These are phyloP conservation scores for Panellus pusillus DNA, from an alignment of 768 basidiomycete species.

Conservation along the genomic window DNA sequence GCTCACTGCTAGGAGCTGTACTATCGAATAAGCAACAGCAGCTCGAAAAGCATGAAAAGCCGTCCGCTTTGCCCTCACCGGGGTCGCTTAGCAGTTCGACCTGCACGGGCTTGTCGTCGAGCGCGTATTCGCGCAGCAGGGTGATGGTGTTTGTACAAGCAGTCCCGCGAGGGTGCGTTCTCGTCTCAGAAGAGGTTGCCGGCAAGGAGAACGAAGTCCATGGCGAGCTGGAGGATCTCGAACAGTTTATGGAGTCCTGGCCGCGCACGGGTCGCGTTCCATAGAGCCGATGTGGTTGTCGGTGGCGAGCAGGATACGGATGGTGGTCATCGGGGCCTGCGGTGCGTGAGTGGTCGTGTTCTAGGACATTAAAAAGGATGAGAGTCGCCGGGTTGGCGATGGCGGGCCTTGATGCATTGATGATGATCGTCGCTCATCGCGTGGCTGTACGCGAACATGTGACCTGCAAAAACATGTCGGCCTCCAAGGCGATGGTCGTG, in stretches of 20 bases:
- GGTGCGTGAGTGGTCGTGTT: neutral
- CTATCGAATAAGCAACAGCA: neutral
- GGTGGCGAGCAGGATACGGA: slow-evolving; percentile 83
- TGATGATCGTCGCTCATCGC: slow-evolving; percentile 20
- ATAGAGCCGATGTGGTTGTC: slow-evolving; percentile 96
- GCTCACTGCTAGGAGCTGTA: slow-evolving; percentile 93
- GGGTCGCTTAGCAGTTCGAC: slow-evolving; percentile 93
- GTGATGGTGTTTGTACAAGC: slow-evolving; percentile 88
- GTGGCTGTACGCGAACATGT: no score
- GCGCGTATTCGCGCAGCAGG: slow-evolving; percentile 84
- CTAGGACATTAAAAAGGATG: neutral
- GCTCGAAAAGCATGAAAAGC: slow-evolving; percentile 61
- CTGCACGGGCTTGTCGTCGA: slow-evolving; percentile 87
- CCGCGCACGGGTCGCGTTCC: slow-evolving; percentile 91
- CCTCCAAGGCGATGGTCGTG: no score
- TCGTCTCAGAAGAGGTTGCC: slow-evolving; percentile 99
- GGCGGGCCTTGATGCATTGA: slow-evolving; percentile 2
- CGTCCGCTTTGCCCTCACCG: slow-evolving; percentile 81
- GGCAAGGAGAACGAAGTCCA: slow-evolving; percentile 91
- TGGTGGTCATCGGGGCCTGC: slow-evolving; percentile 65
- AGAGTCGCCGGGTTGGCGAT: slow-evolving; percentile 38
- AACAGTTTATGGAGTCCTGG: slow-evolving; percentile 93
- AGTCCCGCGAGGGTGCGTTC: slow-evolving; percentile 90
- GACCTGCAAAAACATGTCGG: no score
- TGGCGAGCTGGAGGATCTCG: slow-evolving; percentile 90